Base-by-base conservation (phyloP, 306 rosid species). In the Lotus japonicus region DNA sequence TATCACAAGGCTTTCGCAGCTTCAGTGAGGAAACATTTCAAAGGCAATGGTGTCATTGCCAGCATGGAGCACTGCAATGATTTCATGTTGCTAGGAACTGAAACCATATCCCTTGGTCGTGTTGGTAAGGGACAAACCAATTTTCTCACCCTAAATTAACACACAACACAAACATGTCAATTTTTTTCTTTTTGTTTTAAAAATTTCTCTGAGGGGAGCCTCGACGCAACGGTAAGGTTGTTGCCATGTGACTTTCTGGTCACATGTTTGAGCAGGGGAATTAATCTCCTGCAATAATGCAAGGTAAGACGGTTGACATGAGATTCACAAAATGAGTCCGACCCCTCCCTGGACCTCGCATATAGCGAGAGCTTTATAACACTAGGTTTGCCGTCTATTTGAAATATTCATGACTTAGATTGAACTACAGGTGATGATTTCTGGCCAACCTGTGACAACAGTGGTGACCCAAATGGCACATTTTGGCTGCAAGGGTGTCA, bases 51-150 rank as follows among this genome's bases (percentile, higher is more conserved):
- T 5, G 98, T 90, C 3, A 94, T 94, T 59, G 98, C 98, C 1
- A 94, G 98, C 75, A 94, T 94, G 98, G 98, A 94, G 72, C 98
- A 94, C 44, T 88, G 98, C 76, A 94, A 94, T 41, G 98, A 94
- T 71, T 94, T 90, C 79, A 94, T 94, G 98, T 76, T 90, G 65
- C 96, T 94, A 0, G 98, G 98, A 72, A 94, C 98, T 0, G 89
- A 94, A 72, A 89, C 97, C 59, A 88, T 94, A 13, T 66, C 87
- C 44, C 97, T 94, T 8, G 98, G 96, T 66, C 98, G 98, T 71
- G 98, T 94, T 5, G 98, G 98, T 92, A 85, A 8, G 9, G 9
- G 0, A 16, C 35, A 13, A 19, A 23, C n/a, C 28, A 33, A 33
- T 36, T 31, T 14, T 46, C 54, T 9, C 21, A 5, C 43, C 58